phyloP scores from a whole-genome alignment of 495 filamentous ascomycete species.

The Pseudevernia furfuracea region DNA sequence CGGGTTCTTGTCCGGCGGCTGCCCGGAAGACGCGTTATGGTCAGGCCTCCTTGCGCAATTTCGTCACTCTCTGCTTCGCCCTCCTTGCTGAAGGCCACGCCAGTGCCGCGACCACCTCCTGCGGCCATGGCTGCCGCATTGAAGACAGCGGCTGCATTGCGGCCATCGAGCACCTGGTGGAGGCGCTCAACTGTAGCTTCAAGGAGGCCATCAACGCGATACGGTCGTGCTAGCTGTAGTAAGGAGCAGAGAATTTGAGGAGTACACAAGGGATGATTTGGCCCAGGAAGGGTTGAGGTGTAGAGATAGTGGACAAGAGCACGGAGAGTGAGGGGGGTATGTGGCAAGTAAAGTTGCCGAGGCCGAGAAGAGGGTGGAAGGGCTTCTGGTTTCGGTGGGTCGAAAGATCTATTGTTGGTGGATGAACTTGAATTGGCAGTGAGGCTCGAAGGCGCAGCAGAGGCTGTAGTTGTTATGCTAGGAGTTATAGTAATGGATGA shows the following conservation, averaged over 20 bases:
- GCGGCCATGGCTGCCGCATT: conserved; percentile 98
- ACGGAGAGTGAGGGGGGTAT: conserved; percentile 79
- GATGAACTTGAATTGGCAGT: conserved; percentile 35
- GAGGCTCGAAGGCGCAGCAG: conserved; percentile 45
- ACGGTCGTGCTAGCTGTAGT: conserved; percentile 86
- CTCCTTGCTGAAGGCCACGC: conserved; percentile 32
- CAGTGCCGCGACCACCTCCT: conserved; percentile 72
- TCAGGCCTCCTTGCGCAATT: conserved; percentile 9
- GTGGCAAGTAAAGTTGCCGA: conserved; percentile 83
- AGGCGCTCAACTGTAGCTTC: conserved; percentile 88
- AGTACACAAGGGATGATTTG: conserved; percentile 71
- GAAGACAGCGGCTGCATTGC: conserved; percentile 94
- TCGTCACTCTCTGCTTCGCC: conserved; percentile 18
- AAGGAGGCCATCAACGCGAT: conserved; percentile 82
- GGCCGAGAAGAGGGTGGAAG: conserved; percentile 66
- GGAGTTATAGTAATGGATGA: conserved; percentile 83
- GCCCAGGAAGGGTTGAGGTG: conserved; percentile 74
- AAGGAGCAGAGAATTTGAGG: conserved; percentile 94
- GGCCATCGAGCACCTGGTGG: conserved; percentile 79
- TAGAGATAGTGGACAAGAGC: conserved; percentile 88
- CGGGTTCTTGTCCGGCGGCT: conserved; percentile 8
- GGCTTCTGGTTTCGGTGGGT: conserved; percentile 42
- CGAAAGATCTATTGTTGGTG: conserved; percentile 31
- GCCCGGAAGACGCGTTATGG: conserved; percentile 10
- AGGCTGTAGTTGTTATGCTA: conserved; percentile 55